Conservation (phyloP, 2,329 filamentous ascomycete genomes). For the Scytalidium sp. region DNA sequence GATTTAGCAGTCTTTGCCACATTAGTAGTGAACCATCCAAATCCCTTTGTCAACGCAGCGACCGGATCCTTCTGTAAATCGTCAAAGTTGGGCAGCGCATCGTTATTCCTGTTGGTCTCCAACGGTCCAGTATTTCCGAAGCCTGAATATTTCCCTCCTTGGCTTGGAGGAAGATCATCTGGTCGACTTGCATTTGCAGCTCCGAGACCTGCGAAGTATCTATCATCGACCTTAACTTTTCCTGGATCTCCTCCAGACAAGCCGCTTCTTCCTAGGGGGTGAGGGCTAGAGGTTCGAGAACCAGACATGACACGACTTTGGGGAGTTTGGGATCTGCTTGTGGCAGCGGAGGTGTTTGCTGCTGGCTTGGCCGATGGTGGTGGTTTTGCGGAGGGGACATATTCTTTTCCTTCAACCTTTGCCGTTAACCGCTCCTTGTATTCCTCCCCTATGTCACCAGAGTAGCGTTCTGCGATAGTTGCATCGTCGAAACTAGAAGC, state of each 20-base stretch:
- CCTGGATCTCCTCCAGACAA: slow-evolving; percentile 29
- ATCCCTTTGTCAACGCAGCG: slow-evolving; percentile 83
- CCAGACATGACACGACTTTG: neutral
- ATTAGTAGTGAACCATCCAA: slow-evolving; percentile 88
- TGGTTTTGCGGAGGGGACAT: slow-evolving; percentile 68
- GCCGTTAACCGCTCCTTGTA: slow-evolving; percentile 88
- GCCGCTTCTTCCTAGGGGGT: slow-evolving; percentile 17
- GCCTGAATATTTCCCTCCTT: slow-evolving; percentile 88
- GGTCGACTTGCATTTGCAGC: slow-evolving; percentile 76
- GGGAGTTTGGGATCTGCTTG: slow-evolving; percentile 25
- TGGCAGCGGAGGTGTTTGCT: slow-evolving; percentile 17
- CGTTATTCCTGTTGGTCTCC: slow-evolving; percentile 41
- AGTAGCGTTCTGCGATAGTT: slow-evolving; percentile 87
- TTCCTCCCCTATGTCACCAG: slow-evolving; percentile 86
- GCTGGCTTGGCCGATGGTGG: slow-evolving; percentile 18
- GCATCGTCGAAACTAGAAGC: slow-evolving; percentile 64
- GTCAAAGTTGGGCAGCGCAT: slow-evolving; percentile 65
- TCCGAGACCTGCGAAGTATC: slow-evolving; percentile 85
- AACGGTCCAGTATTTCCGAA: slow-evolving; percentile 75
- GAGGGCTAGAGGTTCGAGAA: slow-evolving; percentile 23
- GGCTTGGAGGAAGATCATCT: slow-evolving; percentile 74
- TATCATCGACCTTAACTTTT: slow-evolving; percentile 70
- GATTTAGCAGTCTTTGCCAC: slow-evolving; percentile 89
- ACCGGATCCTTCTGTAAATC: slow-evolving; percentile 91
- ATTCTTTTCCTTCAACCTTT: slow-evolving; percentile 85